These are phyloP conservation scores for Gilbertella persicaria DNA, from an alignment of 371 early-diverging fungal genomes.

Conservation along the genomic window DNA sequence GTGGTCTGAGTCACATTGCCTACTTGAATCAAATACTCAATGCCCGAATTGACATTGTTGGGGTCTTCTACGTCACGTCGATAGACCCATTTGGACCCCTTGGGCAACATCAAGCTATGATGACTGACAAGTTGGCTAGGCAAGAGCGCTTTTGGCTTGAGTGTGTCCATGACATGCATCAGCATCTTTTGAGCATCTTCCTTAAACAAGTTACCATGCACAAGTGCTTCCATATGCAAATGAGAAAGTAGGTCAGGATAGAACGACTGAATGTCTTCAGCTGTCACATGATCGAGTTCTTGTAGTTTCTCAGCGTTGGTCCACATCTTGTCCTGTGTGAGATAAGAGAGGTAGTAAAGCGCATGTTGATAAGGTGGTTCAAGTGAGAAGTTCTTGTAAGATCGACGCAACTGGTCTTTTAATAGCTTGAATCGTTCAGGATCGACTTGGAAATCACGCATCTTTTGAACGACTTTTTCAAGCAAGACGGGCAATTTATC, in stretches of 20 bases:
- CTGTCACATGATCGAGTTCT: conserved; percentile 59
- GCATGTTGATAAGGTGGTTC: conserved; percentile 82
- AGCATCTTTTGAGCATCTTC: conserved; percentile 66
- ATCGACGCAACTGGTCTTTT: conserved; percentile 68
- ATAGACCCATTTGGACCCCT: conserved; percentile 63
- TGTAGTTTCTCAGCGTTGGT: conserved; percentile 77
- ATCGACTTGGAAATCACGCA: conserved; percentile 66
- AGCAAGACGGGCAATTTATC: conserved; percentile 80
- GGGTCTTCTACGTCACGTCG: conserved; percentile 69
- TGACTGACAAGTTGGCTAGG: conserved; percentile 59
- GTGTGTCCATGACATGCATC: conserved; percentile 47
- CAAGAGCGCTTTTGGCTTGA: conserved; percentile 65
- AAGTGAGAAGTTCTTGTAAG: conserved; percentile 70
- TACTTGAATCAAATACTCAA: conserved; percentile 78
- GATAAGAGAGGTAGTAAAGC: conserved; percentile 70
- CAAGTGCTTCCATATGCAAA: conserved; percentile 76
- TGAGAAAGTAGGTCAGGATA: conserved; percentile 69
- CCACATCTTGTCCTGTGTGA: conserved; percentile 83
- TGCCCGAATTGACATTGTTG: conserved; percentile 85
- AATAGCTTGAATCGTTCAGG: conserved; percentile 72
- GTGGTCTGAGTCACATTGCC: conserved; percentile 56
- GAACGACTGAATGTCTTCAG: conserved; percentile 74
- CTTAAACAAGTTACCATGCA: conserved; percentile 80
- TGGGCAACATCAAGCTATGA: conserved; percentile 72
- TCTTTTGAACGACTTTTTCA: conserved; percentile 67